These are phyloP conservation scores for Kuraishia floccosa DNA, from an alignment of 805 yeast genomes.

Conservation along the genomic window DNA sequence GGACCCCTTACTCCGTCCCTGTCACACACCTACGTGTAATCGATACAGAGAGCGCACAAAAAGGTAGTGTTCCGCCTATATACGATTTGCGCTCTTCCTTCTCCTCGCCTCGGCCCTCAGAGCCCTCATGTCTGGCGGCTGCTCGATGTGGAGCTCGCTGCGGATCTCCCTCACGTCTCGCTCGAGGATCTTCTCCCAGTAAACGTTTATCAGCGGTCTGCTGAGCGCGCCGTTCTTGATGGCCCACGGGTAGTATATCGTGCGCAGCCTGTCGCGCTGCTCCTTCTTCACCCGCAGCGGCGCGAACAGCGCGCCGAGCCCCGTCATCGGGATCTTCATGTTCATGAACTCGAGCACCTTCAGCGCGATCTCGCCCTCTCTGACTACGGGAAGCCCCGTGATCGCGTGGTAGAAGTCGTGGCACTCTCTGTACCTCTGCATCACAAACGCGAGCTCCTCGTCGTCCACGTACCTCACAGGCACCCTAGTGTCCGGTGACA, in stretches of 20 bases:
- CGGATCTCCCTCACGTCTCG: constrained; percentile 66
- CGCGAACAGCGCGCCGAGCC: constrained; percentile 83
- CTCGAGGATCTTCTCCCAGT: constrained; percentile 81
- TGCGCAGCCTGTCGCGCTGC: constrained; percentile 53
- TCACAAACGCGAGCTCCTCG: constrained; percentile 85
- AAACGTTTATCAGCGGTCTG: constrained; percentile 73
- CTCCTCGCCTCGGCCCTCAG: too few relatives aligned
- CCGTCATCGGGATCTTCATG: constrained; percentile 91
- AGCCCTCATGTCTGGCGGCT: constrained; percentile 70
- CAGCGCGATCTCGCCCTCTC: constrained; percentile 95
- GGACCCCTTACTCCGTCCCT: too few relatives aligned
- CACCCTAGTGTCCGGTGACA: constrained; percentile 87
- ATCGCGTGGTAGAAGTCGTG: constrained; percentile 95
- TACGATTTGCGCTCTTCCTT: too few relatives aligned
- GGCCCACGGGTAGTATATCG: constrained; percentile 85
- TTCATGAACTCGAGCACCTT: constrained; percentile 89
- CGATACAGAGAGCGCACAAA: too few relatives aligned
- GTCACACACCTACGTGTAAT: too few relatives aligned
- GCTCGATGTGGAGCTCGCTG: constrained; percentile 55
- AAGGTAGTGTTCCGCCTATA: too few relatives aligned
- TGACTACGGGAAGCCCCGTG: constrained; percentile 78
- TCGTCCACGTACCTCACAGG: constrained; percentile 83
- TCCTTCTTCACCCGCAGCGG: constrained; percentile 61
- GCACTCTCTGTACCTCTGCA: constrained; percentile 89
- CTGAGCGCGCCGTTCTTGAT: constrained; percentile 57